A percentile compares a stretch with the other conserved stretches of the same genome.
These are phyloP conservation scores for Eucalyptus curtisii DNA, from an alignment of 345 rosid genomes.

Conservation along the genomic window DNA sequence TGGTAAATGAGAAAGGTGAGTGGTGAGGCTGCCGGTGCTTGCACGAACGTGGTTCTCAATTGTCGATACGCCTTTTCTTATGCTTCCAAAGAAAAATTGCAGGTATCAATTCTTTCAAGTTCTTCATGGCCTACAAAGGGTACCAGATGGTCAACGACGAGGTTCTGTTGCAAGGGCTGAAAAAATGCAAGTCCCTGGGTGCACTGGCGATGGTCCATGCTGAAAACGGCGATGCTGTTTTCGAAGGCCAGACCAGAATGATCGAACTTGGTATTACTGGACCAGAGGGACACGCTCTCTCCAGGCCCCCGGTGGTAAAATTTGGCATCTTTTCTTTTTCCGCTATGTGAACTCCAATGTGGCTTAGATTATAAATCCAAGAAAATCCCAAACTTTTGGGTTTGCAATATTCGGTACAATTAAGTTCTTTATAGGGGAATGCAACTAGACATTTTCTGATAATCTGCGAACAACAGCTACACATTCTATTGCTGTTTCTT, in stretches of 20 bases:
- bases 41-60: background rate
- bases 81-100: background rate
- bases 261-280: constrained; percentile 92
- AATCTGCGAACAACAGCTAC: background rate
- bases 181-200: constrained; percentile 85
- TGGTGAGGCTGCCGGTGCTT: background rate
- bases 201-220: constrained; percentile 99
- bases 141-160: constrained; percentile 72
- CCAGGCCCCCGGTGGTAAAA: constrained; percentile 60
- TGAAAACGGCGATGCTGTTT: constrained; percentile 98
- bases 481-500: background rate
- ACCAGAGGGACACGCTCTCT: constrained; percentile 95
- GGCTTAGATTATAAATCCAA: background rate
- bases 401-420: background rate
- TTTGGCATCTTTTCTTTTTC: background rate
- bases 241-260: constrained; percentile 86
- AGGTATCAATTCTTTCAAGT: constrained; percentile 97
- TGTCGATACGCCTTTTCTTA: background rate
- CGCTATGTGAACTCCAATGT: background rate
- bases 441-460: background rate
- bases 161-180: constrained; percentile 70
- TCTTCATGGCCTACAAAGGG: constrained; percentile 93
- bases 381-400: background rate
- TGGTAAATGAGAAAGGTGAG: constrained; percentile 82
- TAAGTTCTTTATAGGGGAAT: background rate